These are phyloP conservation scores for Mycogone perniciosa DNA, from an alignment of 2,329 filamentous ascomycete genomes.

Conservation along the genomic window DNA sequence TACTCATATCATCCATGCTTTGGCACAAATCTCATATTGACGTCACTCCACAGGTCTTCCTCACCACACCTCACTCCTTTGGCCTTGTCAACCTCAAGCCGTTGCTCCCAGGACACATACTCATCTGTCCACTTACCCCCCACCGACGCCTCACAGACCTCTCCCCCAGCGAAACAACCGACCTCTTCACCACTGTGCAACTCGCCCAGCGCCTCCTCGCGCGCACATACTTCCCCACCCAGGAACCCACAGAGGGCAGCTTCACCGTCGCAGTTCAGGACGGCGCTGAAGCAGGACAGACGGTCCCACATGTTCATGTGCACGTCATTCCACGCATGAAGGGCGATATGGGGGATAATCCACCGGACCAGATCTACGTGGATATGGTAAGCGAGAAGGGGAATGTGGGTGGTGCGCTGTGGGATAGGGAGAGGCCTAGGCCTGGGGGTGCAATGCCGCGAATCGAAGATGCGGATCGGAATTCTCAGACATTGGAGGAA, in stretches of 20 bases:
- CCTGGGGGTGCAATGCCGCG: slow-evolving; percentile 55
- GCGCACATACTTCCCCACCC: slow-evolving; percentile 47
- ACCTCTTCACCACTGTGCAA: slow-evolving; percentile 85
- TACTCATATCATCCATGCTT: not conserved
- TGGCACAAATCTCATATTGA: not conserved
- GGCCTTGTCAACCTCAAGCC: slow-evolving; percentile 95
- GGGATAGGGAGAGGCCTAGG: slow-evolving; percentile 45
- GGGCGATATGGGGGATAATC: slow-evolving; percentile 40
- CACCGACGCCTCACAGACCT: slow-evolving; percentile 73
- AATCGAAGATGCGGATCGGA: slow-evolving; percentile 65
- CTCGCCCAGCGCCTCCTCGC: slow-evolving; percentile 71
- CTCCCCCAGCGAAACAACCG: slow-evolving; percentile 60
- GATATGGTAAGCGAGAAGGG: slow-evolving; percentile 79
- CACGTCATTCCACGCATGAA: slow-evolving; percentile 75
- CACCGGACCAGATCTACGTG: slow-evolving; percentile 69
- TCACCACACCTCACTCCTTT: slow-evolving; percentile 71
- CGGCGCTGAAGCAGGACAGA: slow-evolving; percentile 83
- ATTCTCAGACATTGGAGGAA: slow-evolving; percentile 61
- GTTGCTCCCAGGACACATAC: slow-evolving; percentile 84
- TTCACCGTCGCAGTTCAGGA: slow-evolving; percentile 97
- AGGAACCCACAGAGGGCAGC: slow-evolving; percentile 53
- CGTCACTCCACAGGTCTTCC: slow-evolving; percentile 64
- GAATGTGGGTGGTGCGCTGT: slow-evolving; percentile 67
- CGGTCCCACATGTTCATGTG: slow-evolving; percentile 86
- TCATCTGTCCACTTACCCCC: slow-evolving; percentile 68